phyloP scores from a whole-genome alignment of 257 asterid genomes.

The Ajuga chamaepitys region DNA sequence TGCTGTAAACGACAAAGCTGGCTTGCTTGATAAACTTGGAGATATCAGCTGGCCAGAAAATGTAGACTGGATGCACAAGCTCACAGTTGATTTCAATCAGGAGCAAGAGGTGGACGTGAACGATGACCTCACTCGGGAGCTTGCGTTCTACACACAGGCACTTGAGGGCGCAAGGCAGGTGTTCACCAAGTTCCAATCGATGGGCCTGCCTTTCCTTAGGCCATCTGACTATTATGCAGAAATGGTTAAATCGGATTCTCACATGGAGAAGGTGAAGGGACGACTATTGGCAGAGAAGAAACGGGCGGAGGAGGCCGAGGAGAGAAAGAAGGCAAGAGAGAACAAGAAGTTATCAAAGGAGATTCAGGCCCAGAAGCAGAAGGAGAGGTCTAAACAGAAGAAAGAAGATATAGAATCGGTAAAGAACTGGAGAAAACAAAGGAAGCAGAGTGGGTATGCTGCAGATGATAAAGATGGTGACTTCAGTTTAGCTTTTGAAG shows the following conservation, averaged over 20 bases:
- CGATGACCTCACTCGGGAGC: constrained; percentile 75
- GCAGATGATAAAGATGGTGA: constrained; percentile 42
- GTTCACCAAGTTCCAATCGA: constrained; percentile 42
- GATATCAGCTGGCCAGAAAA: constrained; percentile 71
- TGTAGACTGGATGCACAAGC: constrained; percentile 72
- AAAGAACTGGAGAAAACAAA: constrained; percentile 89
- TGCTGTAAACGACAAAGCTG: constrained; percentile 58
- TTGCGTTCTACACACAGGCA: constrained; percentile 80
- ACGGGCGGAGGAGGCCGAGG: constrained; percentile 72
- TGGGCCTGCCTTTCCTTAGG: constrained; percentile 61
- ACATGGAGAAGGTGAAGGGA: constrained; percentile 92
- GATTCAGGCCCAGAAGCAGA: constrained; percentile 64
- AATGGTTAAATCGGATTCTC: constrained; percentile 80
- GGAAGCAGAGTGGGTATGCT: constrained; percentile 72
- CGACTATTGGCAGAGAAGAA: constrained; percentile 75
- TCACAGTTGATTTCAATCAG: constrained; percentile 45
- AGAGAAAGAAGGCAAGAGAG: constrained; percentile 83
- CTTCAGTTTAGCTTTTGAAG: constrained; percentile 53
- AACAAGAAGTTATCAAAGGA: constrained; percentile 85
- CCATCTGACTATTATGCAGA: constrained; percentile 90
- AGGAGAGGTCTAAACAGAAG: constrained; percentile 83
- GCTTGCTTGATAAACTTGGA: constrained; percentile 64
- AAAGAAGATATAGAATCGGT: constrained; percentile 83
- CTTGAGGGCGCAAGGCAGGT: constrained; percentile 77
- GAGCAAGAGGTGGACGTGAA: constrained; percentile 73